Conservation (phyloP, 345 rosid species). For the Turnera subulata region DNA sequence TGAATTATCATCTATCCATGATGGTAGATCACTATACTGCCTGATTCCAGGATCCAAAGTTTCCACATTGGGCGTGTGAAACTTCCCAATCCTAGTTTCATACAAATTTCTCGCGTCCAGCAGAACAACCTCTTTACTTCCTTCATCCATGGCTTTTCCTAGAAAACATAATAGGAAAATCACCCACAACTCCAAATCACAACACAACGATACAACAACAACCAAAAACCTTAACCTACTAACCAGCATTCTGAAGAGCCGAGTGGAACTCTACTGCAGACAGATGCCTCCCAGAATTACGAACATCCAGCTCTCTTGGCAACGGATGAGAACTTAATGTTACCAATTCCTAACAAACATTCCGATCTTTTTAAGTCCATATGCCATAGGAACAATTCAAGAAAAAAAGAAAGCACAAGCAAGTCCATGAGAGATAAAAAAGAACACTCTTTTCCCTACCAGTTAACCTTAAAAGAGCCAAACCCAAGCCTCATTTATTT, state of each 20-base stretch:
- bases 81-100: constrained; percentile 91
- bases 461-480: no score
- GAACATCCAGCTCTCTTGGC: constrained; percentile 58
- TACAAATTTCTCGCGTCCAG: constrained; percentile 91
- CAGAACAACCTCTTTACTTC: constrained; percentile 49
- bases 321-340: constrained; percentile 68
- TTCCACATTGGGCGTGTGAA: constrained; percentile 52
- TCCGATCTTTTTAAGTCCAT: not conserved
- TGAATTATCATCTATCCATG: constrained; percentile 78
- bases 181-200: not conserved
- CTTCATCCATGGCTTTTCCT: constrained; percentile 33
- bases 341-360: constrained; percentile 67
- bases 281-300: constrained; percentile 81
- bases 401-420: not conserved
- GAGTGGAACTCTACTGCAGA: constrained; percentile 86
- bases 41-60: constrained; percentile 84
- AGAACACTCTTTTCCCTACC: no score
- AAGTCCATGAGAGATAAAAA: no score
- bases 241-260: constrained; percentile 62
- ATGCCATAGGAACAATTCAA: not conserved
- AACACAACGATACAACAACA: no score
- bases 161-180: constrained; percentile 13
- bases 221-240: not conserved
- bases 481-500: no score
- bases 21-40: constrained; percentile 86